Conservation (phyloP, 805 yeast genomes). For the Teunomyces gatunensis region DNA sequence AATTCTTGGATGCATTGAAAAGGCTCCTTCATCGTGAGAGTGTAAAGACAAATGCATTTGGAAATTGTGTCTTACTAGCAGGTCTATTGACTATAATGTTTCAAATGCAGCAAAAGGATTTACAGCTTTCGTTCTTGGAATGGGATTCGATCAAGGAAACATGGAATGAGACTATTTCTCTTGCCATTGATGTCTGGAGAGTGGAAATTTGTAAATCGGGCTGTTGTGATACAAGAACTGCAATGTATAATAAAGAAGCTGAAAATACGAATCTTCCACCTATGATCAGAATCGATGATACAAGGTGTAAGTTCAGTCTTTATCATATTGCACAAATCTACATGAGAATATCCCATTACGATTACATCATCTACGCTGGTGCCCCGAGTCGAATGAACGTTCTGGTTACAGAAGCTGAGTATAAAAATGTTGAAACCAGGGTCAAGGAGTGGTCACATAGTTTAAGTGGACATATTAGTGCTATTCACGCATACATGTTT, state of each 20-base stretch:
- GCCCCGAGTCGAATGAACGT: constrained; percentile 28
- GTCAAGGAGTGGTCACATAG: constrained; percentile 10
- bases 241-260: constrained; percentile 9
- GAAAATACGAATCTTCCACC: constrained; percentile 15
- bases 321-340: constrained; percentile 28
- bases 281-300: constrained; percentile 18
- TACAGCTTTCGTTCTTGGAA: constrained; percentile 22
- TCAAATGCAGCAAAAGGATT: constrained; percentile 17
- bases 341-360: constrained; percentile 29
- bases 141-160: constrained; percentile 24
- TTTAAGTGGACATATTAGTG: constrained; percentile 23
- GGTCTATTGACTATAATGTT: constrained; percentile 13
- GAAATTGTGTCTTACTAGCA: constrained; percentile 12
- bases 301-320: constrained; percentile 22
- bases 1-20: constrained; percentile 21
- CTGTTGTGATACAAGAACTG: constrained; percentile 16
- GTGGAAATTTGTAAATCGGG: constrained; percentile 19
- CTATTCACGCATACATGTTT: constrained; percentile 59
- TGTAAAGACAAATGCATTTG: constrained; percentile 21
- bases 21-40: constrained; percentile 19
- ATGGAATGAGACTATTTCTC: constrained; percentile 25
- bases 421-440: constrained; percentile 7
- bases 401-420: constrained; percentile 6
- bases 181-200: constrained; percentile 31
- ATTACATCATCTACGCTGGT: constrained; percentile 29